A percentile compares a stretch with the other conserved stretches of the same genome.
Conservation (phyloP, 108 stramenopile species). For the Aureococcus anophagefferens region DNA sequence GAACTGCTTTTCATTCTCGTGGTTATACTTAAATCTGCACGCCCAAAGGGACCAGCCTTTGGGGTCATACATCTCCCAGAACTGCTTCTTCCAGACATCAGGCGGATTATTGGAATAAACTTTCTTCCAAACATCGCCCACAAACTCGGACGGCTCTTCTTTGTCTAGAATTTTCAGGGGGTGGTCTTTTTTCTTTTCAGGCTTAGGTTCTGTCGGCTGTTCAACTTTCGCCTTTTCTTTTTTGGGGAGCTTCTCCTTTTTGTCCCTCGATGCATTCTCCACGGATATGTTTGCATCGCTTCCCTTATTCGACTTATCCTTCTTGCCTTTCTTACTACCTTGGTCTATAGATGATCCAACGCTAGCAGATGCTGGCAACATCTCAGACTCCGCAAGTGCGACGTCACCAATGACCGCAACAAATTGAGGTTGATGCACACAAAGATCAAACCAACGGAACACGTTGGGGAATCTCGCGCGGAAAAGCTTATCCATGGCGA, state of each 20-base stretch:
- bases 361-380: slow-evolving; percentile 15
- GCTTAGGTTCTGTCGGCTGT: too few species aligned
- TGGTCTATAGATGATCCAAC: too few species aligned
- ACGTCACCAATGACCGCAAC: slow-evolving; percentile 66
- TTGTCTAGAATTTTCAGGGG: slow-evolving; percentile 58
- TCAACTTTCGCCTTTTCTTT: slow-evolving; percentile 44
- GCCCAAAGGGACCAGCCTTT: slow-evolving; percentile 58
- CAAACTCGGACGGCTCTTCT: slow-evolving; percentile 42
- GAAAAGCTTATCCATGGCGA: slow-evolving; percentile 59
- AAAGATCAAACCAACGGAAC: slow-evolving; percentile 66
- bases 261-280: slow-evolving; percentile 7
- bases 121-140: slow-evolving; percentile 60
- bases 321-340: slow-evolving; percentile 22
- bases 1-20: slow-evolving; percentile 60
- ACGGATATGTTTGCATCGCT: slow-evolving; percentile 19
- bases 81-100: slow-evolving; percentile 52
- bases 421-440: slow-evolving; percentile 73
- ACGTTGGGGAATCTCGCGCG: slow-evolving; percentile 58
- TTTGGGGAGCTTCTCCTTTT: slow-evolving; percentile 28
- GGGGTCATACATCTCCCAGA: slow-evolving; percentile 61
- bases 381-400: slow-evolving; percentile 55
- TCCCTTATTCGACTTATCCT: slow-evolving; percentile 26
- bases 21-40: slow-evolving; percentile 61
- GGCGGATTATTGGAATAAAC: slow-evolving; percentile 49
- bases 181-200: slow-evolving; percentile 42